These are phyloP conservation scores for Orbilia javanica DNA, from an alignment of 2,329 filamentous ascomycete genomes.

Conservation along the genomic window DNA sequence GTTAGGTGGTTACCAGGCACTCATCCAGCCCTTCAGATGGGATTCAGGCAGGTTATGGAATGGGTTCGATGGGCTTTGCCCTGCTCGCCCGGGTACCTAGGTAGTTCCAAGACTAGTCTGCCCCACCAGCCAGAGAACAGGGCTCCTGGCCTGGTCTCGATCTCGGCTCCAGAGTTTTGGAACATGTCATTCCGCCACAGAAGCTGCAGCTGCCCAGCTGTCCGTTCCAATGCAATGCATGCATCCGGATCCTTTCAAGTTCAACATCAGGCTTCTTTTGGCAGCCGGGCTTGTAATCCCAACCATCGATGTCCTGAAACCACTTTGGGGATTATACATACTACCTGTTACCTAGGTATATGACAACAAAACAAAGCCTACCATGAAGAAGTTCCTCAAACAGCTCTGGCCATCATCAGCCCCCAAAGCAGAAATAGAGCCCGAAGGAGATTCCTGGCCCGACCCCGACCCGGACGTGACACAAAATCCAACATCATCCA, in stretches of 20 bases:
- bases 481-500: slow-evolving; percentile 39
- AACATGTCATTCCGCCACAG: neutral
- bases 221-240: too few species aligned
- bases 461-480: neutral
- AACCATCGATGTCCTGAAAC: too few species aligned
- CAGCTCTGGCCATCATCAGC: neutral
- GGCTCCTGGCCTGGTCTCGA: neutral
- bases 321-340: too few species aligned
- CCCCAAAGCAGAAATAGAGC: neutral
- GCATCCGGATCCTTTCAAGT: too few species aligned
- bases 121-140: neutral
- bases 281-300: too few species aligned
- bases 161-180: neutral
- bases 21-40: neutral
- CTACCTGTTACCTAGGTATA: too few species aligned
- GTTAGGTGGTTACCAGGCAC: slow-evolving; percentile 12
- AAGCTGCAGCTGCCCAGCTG: too few species aligned
- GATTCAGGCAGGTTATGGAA: too few species aligned
- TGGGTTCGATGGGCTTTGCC: too few species aligned
- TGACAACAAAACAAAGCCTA: too few species aligned
- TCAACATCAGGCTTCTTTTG: too few species aligned
- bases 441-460: neutral
- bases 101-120: neutral
- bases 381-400: slow-evolving; percentile 33
- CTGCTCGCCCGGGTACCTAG: too few species aligned